phyloP scores from a whole-genome alignment of 768 basidiomycete genomes.

The Strobilomyces confusus region DNA sequence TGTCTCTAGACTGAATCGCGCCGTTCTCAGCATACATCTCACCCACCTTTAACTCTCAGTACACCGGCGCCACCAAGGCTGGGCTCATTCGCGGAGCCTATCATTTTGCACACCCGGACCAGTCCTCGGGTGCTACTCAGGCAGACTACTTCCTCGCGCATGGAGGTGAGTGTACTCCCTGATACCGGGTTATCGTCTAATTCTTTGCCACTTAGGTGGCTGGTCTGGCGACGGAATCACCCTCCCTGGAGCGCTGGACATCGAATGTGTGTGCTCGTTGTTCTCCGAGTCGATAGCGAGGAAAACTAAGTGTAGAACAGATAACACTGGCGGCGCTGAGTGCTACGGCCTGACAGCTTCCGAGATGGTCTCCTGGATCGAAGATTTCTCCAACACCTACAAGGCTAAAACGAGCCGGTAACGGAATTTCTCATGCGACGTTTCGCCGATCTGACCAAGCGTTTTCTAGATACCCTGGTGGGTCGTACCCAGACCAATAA shows the following conservation, averaged over 20 bases:
- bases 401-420: constrained; percentile 45
- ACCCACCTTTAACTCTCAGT: constrained; percentile 43
- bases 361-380: constrained; percentile 61
- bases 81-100: constrained; percentile 58
- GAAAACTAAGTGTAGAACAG: constrained; percentile 26
- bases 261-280: constrained; percentile 45
- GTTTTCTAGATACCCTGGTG: constrained; percentile 40
- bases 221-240: constrained; percentile 56
- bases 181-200: background rate
- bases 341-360: constrained; percentile 54
- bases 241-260: constrained; percentile 60
- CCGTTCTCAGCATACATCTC: constrained; percentile 19
- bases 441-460: background rate
- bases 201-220: constrained; percentile 36
- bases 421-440: background rate
- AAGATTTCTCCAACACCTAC: constrained; percentile 60
- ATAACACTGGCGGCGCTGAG: constrained; percentile 46
- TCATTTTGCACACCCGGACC: constrained; percentile 57
- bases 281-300: background rate
- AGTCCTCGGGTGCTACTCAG: constrained; percentile 52
- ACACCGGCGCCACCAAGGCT: constrained; percentile 51
- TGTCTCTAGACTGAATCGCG: background rate
- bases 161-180: constrained; percentile 37
- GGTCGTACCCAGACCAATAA: constrained; percentile 3
- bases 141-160: constrained; percentile 55